These are phyloP conservation scores for Pleurotus giganteus DNA, from an alignment of 768 basidiomycete species.

Conservation along the genomic window DNA sequence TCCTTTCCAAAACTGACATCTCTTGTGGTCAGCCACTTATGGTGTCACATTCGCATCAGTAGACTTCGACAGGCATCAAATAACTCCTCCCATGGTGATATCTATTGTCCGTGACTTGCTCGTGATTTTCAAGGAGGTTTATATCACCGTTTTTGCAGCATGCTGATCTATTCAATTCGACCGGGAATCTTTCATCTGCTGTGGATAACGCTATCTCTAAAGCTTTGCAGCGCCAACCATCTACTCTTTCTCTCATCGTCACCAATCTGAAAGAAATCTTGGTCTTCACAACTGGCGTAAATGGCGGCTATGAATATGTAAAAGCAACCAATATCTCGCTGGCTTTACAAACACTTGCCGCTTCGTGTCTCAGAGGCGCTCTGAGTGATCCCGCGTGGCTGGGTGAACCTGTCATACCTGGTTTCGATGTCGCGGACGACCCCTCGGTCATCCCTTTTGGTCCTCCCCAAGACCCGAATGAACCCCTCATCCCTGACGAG, in stretches of 20 bases:
- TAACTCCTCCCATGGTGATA: background rate
- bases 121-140: background rate
- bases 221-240: too few species aligned
- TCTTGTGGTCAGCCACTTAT: background rate
- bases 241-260: too few species aligned
- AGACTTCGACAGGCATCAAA: background rate
- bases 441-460: background rate
- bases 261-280: too few species aligned
- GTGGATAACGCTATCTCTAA: constrained; percentile 8
- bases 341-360: constrained; percentile 14
- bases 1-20: background rate
- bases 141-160: background rate
- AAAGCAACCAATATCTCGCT: constrained; percentile 12
- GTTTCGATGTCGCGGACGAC: background rate
- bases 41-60: background rate
- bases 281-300: too few species aligned
- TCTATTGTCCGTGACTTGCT: background rate
- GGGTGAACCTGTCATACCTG: too few species aligned
- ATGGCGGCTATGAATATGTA: constrained; percentile 15
- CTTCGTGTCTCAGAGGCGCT: constrained; percentile 11
- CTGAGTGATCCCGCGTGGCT: background rate
- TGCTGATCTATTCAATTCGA: background rate
- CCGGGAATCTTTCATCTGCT: background rate
- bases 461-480: background rate
- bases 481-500: background rate